Conservation (phyloP, 495 filamentous ascomycete genomes). For the Neurospora tetraspora region DNA sequence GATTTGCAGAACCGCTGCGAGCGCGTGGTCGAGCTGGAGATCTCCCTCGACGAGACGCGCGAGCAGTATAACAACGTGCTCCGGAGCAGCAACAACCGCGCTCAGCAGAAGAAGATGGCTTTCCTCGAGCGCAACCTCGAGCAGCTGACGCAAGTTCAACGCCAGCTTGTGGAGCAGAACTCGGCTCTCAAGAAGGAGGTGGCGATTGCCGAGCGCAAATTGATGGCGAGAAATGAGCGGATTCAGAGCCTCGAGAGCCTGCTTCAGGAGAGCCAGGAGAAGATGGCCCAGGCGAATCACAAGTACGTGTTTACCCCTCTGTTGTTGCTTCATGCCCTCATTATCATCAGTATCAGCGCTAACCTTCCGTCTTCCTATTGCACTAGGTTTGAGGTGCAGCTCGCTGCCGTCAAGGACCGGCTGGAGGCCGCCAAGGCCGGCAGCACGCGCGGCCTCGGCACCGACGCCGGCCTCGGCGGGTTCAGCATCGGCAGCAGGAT, state of each 20-base stretch:
- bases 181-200: slow-evolving; percentile 95
- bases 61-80: slow-evolving; percentile 99
- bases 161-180: slow-evolving; percentile 97
- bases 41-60: slow-evolving; percentile 88
- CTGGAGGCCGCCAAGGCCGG: slow-evolving; percentile 91
- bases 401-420: slow-evolving; percentile 93
- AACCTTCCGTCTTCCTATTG: slow-evolving; percentile 2
- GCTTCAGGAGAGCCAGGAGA: slow-evolving; percentile 95
- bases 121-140: slow-evolving; percentile 98
- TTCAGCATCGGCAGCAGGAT: slow-evolving; percentile 84
- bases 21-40: slow-evolving; percentile 94
- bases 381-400: slow-evolving; percentile 85
- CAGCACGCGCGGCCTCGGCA: slow-evolving; percentile 68
- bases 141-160: slow-evolving; percentile 92
- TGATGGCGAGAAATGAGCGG: slow-evolving; percentile 91
- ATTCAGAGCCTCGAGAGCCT: slow-evolving; percentile 85
- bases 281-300: slow-evolving; percentile 89
- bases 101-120: slow-evolving; percentile 99
- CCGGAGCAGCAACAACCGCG: slow-evolving; percentile 88
- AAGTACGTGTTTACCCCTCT: slow-evolving; percentile 49
- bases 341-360: not conserved
- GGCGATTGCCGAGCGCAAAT: slow-evolving; percentile 92
- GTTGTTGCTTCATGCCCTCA: not conserved
- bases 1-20: slow-evolving; percentile 98
- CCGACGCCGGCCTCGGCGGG: slow-evolving; percentile 48